Evolutionary conservation across 768 basidiomycete species (phyloP).

Genomic region (Lentinula guzmanii): DNA sequence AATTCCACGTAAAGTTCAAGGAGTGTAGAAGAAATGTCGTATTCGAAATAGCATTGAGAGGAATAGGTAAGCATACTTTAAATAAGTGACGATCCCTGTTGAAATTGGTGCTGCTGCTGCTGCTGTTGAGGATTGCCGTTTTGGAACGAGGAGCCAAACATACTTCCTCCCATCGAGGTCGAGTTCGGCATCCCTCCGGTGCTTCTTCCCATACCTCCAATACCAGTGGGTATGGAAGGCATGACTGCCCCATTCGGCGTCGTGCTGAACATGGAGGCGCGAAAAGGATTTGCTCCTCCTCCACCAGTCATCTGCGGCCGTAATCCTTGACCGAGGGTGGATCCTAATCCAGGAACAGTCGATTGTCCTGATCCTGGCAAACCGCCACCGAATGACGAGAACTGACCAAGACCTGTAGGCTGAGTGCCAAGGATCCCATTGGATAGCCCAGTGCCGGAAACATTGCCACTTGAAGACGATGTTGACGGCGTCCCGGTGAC

Average conservation of each 20-base stretch:
- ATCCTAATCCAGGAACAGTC: constrained; percentile 9
- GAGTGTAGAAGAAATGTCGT: background rate
- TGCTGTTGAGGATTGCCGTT: constrained; percentile 13
- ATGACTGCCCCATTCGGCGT: constrained; percentile 10
- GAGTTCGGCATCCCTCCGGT: constrained; percentile 17
- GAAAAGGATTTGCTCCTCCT: constrained; percentile 57
- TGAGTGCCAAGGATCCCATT: background rate
- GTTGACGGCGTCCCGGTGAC: constrained; percentile 21
- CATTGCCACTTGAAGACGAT: constrained; percentile 9
- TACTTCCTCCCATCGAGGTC: constrained; percentile 3
- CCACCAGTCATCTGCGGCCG: constrained; percentile 58
- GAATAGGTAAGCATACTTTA: constrained; percentile 16
- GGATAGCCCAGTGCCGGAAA: constrained; percentile 8
- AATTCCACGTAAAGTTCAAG: background rate
- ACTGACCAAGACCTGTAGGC: background rate
- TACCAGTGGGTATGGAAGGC: constrained; percentile 3
- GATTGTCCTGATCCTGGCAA: constrained; percentile 8
- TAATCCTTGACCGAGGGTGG: constrained; percentile 41
- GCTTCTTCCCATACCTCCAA: constrained; percentile 13
- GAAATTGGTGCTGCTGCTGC: constrained; percentile 38
- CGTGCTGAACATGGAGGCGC: constrained; percentile 47
- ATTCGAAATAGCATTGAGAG: background rate
- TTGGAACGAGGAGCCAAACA: constrained; percentile 1
- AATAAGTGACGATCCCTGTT: constrained; percentile 43
- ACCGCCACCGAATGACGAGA: background rate